phyloP scores from a whole-genome alignment of 768 basidiomycete species.

The Suillus plorans region DNA sequence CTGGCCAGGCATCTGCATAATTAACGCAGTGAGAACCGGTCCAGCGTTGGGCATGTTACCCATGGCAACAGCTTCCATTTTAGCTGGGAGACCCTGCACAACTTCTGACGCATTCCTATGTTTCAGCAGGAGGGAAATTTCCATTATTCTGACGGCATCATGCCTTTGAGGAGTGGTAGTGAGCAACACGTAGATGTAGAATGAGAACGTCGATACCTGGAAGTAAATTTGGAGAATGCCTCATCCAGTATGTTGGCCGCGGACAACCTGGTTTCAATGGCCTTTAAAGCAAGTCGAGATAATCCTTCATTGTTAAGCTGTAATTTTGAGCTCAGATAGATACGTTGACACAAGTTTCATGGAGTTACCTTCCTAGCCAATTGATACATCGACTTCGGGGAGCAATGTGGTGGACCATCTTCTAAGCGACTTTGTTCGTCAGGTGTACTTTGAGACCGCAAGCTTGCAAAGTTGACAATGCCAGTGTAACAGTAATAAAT shows the following conservation, averaged over 20 bases:
- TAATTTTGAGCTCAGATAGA: background rate
- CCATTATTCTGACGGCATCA: constrained; percentile 7
- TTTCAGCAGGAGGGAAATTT: constrained; percentile 4
- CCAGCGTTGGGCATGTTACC: constrained; percentile 10
- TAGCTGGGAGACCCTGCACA: constrained; percentile 5
- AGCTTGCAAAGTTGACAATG: constrained; percentile 3
- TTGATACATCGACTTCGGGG: constrained; percentile 28
- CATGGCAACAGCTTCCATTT: constrained; percentile 1
- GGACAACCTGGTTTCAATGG: constrained; percentile 4
- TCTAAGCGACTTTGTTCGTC: background rate
- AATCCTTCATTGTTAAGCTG: constrained; percentile 5
- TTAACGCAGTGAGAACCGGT: constrained; percentile 3
- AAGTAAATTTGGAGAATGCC: constrained; percentile 13
- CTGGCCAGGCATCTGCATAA: background rate
- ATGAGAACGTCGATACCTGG: background rate
- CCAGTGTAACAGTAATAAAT: constrained; percentile 13
- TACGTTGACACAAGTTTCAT: background rate
- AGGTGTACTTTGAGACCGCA: constrained; percentile 2
- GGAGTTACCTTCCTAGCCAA: constrained; percentile 18
- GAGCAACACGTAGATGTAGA: background rate
- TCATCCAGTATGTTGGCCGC: constrained; percentile 11
- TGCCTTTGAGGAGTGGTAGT: constrained; percentile 3
- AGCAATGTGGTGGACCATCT: constrained; percentile 13
- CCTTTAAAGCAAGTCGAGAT: constrained; percentile 5
- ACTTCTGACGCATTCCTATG: constrained; percentile 2